Base-by-base conservation (phyloP, 2,329 filamentous ascomycete genomes). In the Albifimbria verrucaria region DNA sequence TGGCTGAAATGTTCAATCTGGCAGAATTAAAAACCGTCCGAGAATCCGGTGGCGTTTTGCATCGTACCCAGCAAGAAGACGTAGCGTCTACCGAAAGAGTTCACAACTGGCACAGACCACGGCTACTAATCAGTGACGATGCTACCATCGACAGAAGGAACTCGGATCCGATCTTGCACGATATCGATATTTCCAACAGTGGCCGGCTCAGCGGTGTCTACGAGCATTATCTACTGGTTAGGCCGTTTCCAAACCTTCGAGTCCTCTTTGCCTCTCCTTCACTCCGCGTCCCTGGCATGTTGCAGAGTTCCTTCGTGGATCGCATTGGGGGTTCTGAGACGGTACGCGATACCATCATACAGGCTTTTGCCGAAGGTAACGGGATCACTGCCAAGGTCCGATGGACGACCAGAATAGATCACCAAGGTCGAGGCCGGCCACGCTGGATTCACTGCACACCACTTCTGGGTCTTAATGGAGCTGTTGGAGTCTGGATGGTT, bases 391-490 rank as follows among this genome's bases (percentile, higher is more conserved):
- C 87, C 4, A 89, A 89, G 64, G 81, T 92, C 15, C 81, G 82
- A 50, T 92, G 88, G 89, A 71, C 89, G 2, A 63, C 49, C 4
- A 56, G 55, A 10, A 51, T 51, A 1, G 59, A 61, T 1, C 45
- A 52, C 7, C 56, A 53, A 1, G 44, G 42, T 11, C 46, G 45
- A 1, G 88, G 87, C 1, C 78, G 86, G 18, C 78, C 80, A 48
- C 79, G 87, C 43, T 92, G 88, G 88, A 87, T 92, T 41, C 88
- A 92, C 66, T 89, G 87, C 63, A 92, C 88, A 21, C 88, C 89
- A 3, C 71, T 92, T 3, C 69, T 89, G 3, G 87, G 87, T 3
- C 77, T 78, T 42, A 85, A 85, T 57, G 85, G 86, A 2, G 74
- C 80, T 3, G 82, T 92, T 0, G 89, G 89, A 17, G 87, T 90